phyloP scores from a whole-genome alignment of 2,329 filamentous ascomycete species.

The Fonsecaea monophora region DNA sequence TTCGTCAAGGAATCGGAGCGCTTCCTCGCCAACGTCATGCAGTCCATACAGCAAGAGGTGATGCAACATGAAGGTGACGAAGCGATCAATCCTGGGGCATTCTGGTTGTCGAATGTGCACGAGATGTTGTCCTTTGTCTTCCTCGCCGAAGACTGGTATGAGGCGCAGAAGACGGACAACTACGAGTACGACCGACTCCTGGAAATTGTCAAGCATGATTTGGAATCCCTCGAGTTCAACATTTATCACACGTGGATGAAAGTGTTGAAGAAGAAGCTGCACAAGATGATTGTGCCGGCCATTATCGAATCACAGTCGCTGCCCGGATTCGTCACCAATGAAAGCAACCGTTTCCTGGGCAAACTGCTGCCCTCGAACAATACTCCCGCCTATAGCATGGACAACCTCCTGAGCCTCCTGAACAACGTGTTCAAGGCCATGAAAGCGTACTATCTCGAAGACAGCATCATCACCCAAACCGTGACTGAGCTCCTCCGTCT shows the following conservation, averaged over 20 bases:
- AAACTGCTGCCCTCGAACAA: conserved; percentile 93
- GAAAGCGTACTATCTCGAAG: conserved; percentile 98
- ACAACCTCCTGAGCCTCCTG: conserved; percentile 91
- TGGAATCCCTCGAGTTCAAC: conserved; percentile 98
- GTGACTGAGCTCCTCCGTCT: conserved; percentile 91
- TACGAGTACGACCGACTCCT: conserved; percentile 97
- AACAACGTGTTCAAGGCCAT: conserved; percentile 99
- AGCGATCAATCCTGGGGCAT: conserved; percentile 93
- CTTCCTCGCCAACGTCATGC: conserved; percentile 99
- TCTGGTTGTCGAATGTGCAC: conserved; percentile 99
- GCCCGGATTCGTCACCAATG: conserved; percentile 97
- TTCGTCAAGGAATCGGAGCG: conserved; percentile 99
- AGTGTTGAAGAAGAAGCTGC: conserved; percentile 97
- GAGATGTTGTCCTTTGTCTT: conserved; percentile 99
- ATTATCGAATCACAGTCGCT: conserved; percentile 99
- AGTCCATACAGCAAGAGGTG: conserved; percentile 98
- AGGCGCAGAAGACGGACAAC: conserved; percentile 98
- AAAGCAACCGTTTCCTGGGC: conserved; percentile 96
- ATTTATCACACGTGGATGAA: conserved; percentile 99
- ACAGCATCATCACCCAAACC: conserved; percentile 93
- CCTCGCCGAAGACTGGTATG: conserved; percentile 98
- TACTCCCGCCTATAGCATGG: conserved; percentile 97
- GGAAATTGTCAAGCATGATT: conserved; percentile 98
- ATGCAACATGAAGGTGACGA: conserved; percentile 99
- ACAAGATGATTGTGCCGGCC: conserved; percentile 99